A percentile compares a stretch with the other conserved stretches of the same genome.
These are phyloP conservation scores for Heterobasidion irregulare DNA, from an alignment of 1,284 basidiomycete genomes.

Conservation along the genomic window DNA sequence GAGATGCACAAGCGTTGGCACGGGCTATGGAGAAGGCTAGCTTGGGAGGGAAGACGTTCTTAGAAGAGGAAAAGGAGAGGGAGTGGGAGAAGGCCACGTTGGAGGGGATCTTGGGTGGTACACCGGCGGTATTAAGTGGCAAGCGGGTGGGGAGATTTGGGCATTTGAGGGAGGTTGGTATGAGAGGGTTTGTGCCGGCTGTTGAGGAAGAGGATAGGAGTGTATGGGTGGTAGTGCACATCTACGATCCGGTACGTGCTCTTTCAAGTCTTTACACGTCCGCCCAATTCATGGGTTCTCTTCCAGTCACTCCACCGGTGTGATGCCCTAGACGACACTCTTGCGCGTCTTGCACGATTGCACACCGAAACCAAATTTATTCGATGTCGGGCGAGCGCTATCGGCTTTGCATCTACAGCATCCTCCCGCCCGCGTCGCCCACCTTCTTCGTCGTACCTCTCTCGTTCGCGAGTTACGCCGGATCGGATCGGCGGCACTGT, in stretches of 20 bases:
- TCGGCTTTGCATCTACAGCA: slow-evolving; percentile 61
- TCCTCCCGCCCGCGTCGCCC: slow-evolving; percentile 11
- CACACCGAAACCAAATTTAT: slow-evolving; percentile 76
- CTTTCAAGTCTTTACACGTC: background rate
- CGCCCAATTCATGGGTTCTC: background rate
- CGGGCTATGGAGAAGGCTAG: slow-evolving; percentile 51
- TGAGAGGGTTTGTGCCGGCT: slow-evolving; percentile 64
- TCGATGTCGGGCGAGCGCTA: slow-evolving; percentile 60
- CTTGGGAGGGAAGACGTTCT: slow-evolving; percentile 58
- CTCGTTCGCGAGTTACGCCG: slow-evolving; percentile 6
- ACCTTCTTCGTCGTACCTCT: slow-evolving; percentile 13
- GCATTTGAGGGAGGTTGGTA: slow-evolving; percentile 74
- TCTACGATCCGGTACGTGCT: slow-evolving; percentile 72
- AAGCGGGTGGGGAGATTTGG: slow-evolving; percentile 58
- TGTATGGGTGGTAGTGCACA: slow-evolving; percentile 74
- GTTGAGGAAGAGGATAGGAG: slow-evolving; percentile 66
- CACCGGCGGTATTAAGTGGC: slow-evolving; percentile 34
- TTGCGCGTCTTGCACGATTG: slow-evolving; percentile 59
- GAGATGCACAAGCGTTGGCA: slow-evolving; percentile 42
- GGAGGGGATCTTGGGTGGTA: slow-evolving; percentile 20
- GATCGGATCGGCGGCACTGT: slow-evolving; percentile 15
- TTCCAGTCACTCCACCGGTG: slow-evolving; percentile 67
- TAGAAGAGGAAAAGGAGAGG: slow-evolving; percentile 51
- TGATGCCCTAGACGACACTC: slow-evolving; percentile 57
- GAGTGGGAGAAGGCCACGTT: slow-evolving; percentile 24